phyloP scores from a whole-genome alignment of 202 grass and related monocot genomes.

The Dendrocalamus latiflorus region DNA sequence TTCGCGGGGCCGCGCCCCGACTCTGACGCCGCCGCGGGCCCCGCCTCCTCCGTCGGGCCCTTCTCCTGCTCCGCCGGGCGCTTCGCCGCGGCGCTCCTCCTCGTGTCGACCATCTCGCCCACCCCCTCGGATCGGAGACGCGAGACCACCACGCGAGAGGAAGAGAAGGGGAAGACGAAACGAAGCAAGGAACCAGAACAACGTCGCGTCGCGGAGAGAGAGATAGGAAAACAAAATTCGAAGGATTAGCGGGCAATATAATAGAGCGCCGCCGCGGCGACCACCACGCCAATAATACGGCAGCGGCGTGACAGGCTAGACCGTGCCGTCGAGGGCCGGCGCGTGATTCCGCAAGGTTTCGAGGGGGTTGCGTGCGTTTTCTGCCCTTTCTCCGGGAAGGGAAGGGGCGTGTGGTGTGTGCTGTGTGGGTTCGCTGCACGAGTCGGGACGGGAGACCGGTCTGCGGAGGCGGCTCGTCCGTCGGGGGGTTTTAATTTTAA shows the following conservation, averaged over 20 bases:
- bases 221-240: slow-evolving; percentile 20
- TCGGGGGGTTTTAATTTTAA: neutral
- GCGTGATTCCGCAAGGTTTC: too few relatives aligned
- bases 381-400: too few relatives aligned
- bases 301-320: slow-evolving; percentile 26
- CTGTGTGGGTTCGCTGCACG: neutral
- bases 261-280: slow-evolving; percentile 29
- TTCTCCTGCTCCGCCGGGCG: slow-evolving; percentile 22
- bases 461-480: neutral
- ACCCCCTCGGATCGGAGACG: slow-evolving; percentile 25
- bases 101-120: slow-evolving; percentile 80
- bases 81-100: slow-evolving; percentile 68
- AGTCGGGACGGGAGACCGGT: neutral
- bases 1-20: slow-evolving; percentile 42
- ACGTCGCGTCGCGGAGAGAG: neutral
- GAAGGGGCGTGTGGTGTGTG: neutral
- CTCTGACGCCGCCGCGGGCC: slow-evolving; percentile 4
- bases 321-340: slow-evolving; percentile 25
- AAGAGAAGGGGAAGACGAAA: slow-evolving; percentile 6
- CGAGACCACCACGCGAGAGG: neutral
- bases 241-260: slow-evolving; percentile 36
- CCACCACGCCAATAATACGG: slow-evolving; percentile 22
- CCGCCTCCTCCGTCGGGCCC: slow-evolving; percentile 17
- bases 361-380: too few relatives aligned
- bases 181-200: slow-evolving; percentile 12